These are phyloP conservation scores for Psilocybe subaeruginosa DNA, from an alignment of 768 basidiomycete species.

Conservation along the genomic window DNA sequence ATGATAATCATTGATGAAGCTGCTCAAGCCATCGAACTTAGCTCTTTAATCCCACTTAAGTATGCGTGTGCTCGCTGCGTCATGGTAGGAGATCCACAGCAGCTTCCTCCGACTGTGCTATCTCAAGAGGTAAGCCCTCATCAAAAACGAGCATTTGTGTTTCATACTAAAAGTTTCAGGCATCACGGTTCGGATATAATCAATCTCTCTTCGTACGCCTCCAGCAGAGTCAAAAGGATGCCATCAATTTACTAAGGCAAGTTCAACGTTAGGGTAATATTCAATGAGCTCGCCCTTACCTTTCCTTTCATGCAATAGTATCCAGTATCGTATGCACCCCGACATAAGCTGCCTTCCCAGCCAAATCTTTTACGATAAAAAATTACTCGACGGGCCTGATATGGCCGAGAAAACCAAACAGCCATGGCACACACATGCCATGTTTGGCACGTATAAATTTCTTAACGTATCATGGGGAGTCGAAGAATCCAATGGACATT, in stretches of 20 bases:
- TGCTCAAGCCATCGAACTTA: conserved; percentile 94
- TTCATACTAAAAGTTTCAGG: conserved; percentile 40
- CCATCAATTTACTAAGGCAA: conserved; percentile 90
- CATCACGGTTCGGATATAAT: conserved; percentile 75
- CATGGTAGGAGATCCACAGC: conserved; percentile 95
- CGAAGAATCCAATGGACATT: conserved; percentile 70
- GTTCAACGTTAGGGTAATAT: conserved; percentile 15
- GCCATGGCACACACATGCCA: conserved; percentile 81
- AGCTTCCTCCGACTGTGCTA: conserved; percentile 88
- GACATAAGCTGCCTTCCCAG: conserved; percentile 92
- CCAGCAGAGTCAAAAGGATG: conserved; percentile 76
- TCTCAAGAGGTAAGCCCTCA: conserved; percentile 42
- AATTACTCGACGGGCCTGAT: conserved; percentile 82
- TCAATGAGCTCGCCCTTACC: background rate
- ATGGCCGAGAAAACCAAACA: conserved; percentile 85
- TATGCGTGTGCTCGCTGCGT: conserved; percentile 83
- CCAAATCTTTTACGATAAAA: conserved; percentile 80
- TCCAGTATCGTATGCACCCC: conserved; percentile 99
- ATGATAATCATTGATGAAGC: conserved; percentile 98
- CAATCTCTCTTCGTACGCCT: conserved; percentile 93
- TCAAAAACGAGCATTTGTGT: background rate
- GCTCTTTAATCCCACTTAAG: conserved; percentile 93
- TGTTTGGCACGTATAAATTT: conserved; percentile 88
- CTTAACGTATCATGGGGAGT: conserved; percentile 75
- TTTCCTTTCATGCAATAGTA: conserved; percentile 48